A percentile compares a stretch with the other conserved stretches of the same genome.
These are phyloP conservation scores for Hirschfeldia incana DNA, from an alignment of 345 rosid genomes.

Conservation along the genomic window DNA sequence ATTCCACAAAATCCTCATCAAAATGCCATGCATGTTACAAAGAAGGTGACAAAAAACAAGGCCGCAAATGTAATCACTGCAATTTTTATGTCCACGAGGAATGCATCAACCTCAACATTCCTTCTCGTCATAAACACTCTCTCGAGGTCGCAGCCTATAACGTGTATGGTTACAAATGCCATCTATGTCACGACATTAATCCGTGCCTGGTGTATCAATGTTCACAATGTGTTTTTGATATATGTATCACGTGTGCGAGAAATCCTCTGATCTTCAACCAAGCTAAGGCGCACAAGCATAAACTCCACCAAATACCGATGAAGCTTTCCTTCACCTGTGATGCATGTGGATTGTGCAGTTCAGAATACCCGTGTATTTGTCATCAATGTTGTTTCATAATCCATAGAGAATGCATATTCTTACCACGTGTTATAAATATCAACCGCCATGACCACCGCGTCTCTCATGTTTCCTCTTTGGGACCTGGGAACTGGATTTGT, in stretches of 20 bases:
- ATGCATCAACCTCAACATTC: not conserved
- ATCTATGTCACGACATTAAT: not conserved
- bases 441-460: slow-evolving; percentile 6
- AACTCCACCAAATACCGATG: not conserved
- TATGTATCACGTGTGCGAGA: slow-evolving; percentile 11
- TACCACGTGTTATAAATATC: not conserved
- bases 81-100: not conserved
- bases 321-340: not conserved
- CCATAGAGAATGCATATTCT: not conserved
- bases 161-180: not conserved
- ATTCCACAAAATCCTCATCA: not conserved
- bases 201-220: not conserved
- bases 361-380: not conserved
- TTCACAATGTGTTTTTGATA: not conserved
- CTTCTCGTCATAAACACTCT: slow-evolving; percentile 20
- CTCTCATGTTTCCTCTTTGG: not conserved
- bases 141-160: not conserved
- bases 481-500: not conserved
- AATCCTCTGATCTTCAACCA: not conserved
- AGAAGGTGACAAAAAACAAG: not conserved
- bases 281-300: not conserved
- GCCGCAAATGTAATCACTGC: not conserved
- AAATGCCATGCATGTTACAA: not conserved
- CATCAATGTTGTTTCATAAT: not conserved
- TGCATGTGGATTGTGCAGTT: slow-evolving; percentile 7